These are phyloP conservation scores for Carallia pectinifolia DNA, from an alignment of 345 rosid genomes.

Conservation along the genomic window DNA sequence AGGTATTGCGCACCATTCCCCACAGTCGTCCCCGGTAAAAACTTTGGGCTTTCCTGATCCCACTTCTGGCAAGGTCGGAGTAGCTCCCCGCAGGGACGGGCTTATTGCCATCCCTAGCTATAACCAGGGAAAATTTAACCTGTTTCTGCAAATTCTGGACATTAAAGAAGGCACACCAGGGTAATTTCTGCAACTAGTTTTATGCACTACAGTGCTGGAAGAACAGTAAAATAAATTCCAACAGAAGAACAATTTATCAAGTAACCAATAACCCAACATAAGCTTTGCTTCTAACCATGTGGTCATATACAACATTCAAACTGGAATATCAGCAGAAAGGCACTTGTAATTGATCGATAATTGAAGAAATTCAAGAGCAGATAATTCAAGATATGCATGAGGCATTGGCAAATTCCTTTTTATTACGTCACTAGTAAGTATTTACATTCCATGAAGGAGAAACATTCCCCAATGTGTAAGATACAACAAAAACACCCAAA, in stretches of 20 bases:
- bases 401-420: constrained; percentile 17
- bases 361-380: constrained; percentile 4
- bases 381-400: not conserved
- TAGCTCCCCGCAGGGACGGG: too few relatives aligned
- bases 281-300: not conserved
- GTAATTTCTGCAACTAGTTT: not conserved
- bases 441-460: constrained; percentile 45
- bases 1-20: too few relatives aligned
- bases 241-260: not conserved
- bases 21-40: too few relatives aligned
- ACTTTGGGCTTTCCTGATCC: too few relatives aligned
- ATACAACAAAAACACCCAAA: constrained; percentile 22
- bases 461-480: constrained; percentile 20
- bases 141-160: too few relatives aligned
- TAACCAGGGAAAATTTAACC: too few relatives aligned
- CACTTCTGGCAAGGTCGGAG: too few relatives aligned
- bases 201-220: not conserved
- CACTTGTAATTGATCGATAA: not conserved
- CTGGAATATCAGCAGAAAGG: not conserved
- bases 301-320: not conserved
- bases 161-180: too few relatives aligned
- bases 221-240: not conserved
- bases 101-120: too few relatives aligned
- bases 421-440: constrained; percentile 28
- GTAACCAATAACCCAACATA: not conserved